Base-by-base conservation (phyloP, 1,139 yeast species). In the Geotrichum histeridarum region DNA sequence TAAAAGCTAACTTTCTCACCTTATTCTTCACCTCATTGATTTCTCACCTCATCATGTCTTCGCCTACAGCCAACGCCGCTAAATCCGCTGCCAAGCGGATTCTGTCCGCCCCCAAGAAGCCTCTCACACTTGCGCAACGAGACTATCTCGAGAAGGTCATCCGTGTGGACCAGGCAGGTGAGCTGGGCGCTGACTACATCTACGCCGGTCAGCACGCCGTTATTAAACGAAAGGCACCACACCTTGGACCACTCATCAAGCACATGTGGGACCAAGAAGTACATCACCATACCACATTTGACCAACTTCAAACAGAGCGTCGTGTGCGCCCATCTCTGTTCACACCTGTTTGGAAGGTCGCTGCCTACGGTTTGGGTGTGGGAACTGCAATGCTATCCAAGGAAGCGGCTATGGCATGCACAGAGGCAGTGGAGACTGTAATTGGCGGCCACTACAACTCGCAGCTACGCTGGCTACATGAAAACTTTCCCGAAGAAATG, bases 231-330 rank as follows among this genome's bases (percentile, higher is more conserved):
- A 84, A 82, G 58, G 77, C 61, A 50, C 77, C 77, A 8, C 60
- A 80, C 59, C 88, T 95, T 2, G 88, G 85, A 14, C 77, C 77
- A 8, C 76, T 90, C 11, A 75, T 93, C 64, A 80, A 83, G 64
- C 98, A 93, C 68, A 93, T 93, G 99, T 91, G 99, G 98, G 96
- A 90, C 45, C 98, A 93, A 69, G 99, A 93, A 65, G 76, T 91
- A 43, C 88, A 84, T 63, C 99, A 93, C 65, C 96, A 90, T 67
- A 73, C 80, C 57, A 86, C 95, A 0, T 93, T 93, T 73, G 87
- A 94, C 67, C 70, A 76, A 3, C 72, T 91, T 41, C 98, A 93
- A 67, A 74, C 80, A 0, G 77, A 79, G 58, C 83, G 88, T 60
- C 75, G 98, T 52, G 96, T 91, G 0, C 79, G 99, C 61, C 99